Base-by-base conservation (phyloP, 352 stramenopile genomes). In the Chloridella minuta region DNA sequence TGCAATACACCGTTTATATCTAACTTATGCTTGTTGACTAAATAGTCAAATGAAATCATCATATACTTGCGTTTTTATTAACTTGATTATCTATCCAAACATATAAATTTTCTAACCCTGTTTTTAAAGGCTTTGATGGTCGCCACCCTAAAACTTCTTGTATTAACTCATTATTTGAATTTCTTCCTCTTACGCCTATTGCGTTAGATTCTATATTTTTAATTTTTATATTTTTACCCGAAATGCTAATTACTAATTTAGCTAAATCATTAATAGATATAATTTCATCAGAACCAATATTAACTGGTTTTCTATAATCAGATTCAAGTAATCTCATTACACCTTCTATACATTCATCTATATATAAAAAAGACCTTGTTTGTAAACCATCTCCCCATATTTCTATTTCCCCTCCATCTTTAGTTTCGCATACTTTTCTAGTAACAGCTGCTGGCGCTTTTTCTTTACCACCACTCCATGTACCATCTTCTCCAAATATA, bases 331-430 rank as follows among this genome's bases (percentile, higher is more conserved):
- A 90, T 49, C 92, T 88, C n/a, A 94, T 88, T 3, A 94, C 90
- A 28, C 92, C 92, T 87, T 95, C 92, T 0, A 95, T 91, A 88
- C 92, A 95, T 88, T 95, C 92, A 88, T 95, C 92, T 87, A 95
- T 93, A 88, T 90, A 95, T 87, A 93, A 94, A 88, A 95, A 95
- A 49, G 90, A 93, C 23, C 92, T 91, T 24, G 92, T 95, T 89
- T 95, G 92, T 87, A 93, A 91, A 21, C 92, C 92, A 88, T 95
- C 91, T 66, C 92, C 92, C 91, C 91, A 93, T 87, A 91, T 90
- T 86, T 95, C 92, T 88, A 95, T 94, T 80, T 94, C 89, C 27
- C 51, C 23, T 83, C 23, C n/a, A 83, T 22, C 51, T 25, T 22
- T 22, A 25, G 51, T 24, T 25, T 89, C 92, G 49, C 94, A 88